These are phyloP conservation scores for Micractinium sp. DNA, from an alignment of 139 green algal genomes.

Conservation along the genomic window DNA sequence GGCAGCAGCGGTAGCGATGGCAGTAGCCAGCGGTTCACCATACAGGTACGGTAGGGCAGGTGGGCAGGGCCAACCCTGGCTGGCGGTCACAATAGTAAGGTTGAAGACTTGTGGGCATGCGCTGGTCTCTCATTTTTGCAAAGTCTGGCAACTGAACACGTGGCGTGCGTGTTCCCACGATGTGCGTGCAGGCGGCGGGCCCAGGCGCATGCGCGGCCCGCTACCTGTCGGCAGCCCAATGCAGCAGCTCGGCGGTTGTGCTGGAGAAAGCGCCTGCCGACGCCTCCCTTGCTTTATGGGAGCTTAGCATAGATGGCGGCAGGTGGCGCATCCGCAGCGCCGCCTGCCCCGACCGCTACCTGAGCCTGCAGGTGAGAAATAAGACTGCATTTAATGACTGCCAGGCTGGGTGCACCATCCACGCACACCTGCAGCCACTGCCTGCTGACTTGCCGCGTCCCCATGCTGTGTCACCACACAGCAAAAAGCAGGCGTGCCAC, in stretches of 20 bases:
- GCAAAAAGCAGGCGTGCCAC: too few species aligned
- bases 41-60: neutral
- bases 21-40: neutral
- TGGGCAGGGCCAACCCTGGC: too few species aligned
- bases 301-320: neutral
- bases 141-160: too few species aligned
- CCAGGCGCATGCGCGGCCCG: neutral
- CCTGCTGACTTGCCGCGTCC: too few species aligned
- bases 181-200: neutral
- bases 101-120: too few species aligned
- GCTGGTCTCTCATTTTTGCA: too few species aligned
- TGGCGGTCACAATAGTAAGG: too few species aligned
- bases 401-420: too few species aligned
- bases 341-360: neutral
- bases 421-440: too few species aligned
- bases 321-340: neutral
- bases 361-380: neutral
- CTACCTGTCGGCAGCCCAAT: neutral
- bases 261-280: neutral
- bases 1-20: neutral
- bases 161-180: too few species aligned
- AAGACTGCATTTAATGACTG: neutral
- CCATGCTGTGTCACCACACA: too few species aligned
- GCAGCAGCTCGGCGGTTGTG: neutral
- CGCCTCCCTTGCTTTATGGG: neutral